Base-by-base conservation (phyloP, 2,329 filamentous ascomycete species). In the Neodidymelliopsis sp. region DNA sequence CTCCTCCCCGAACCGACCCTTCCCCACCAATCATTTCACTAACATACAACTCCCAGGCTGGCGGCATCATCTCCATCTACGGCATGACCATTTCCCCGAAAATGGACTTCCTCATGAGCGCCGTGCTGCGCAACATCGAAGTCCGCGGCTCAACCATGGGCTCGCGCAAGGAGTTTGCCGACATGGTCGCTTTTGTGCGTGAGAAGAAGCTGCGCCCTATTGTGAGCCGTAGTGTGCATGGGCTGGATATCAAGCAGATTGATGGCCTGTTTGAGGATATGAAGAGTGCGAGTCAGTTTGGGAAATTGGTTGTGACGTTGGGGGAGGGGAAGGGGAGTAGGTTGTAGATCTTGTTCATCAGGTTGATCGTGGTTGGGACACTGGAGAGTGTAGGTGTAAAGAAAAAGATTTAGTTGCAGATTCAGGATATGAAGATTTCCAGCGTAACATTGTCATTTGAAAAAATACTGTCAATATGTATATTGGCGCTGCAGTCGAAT, bases 111-210 rank as follows among this genome's bases (percentile, higher is more conserved):
- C 66, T 84, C 10, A 96, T 97, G 89, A 75, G 79, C 52, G 91
- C 91, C 0, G 88, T 94, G 11, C 74, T 97, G 53, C 89, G 87
- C 72, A 96, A 97, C 66, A 83, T 97, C 42, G 93, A 97, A 35
- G 80, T 97, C 20, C 83, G 83, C 37, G 93, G 94, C 13, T 86
- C 84, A 11, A 97, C 92, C 0, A 96, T 97, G 92, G 93, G 93
- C 0, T 96, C 90, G 20, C 82, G 89, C 33, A 86, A 84, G 66
- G 94, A 97, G 75, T 97, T 97, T 67, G 79, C 79, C n/a, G 90
- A 94, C 16, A 96, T 97, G 91, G 81, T 97, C 5, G 79, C 81
- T 1, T 96, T 96, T 74, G 88, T 97, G 25, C 79, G 80, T 10
- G 75, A 85, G 56, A 84, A 90, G 57, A 82, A 87, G 66, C 86